These are phyloP conservation scores for Closterium sp. DNA, from an alignment of 139 green algal species.

Conservation along the genomic window DNA sequence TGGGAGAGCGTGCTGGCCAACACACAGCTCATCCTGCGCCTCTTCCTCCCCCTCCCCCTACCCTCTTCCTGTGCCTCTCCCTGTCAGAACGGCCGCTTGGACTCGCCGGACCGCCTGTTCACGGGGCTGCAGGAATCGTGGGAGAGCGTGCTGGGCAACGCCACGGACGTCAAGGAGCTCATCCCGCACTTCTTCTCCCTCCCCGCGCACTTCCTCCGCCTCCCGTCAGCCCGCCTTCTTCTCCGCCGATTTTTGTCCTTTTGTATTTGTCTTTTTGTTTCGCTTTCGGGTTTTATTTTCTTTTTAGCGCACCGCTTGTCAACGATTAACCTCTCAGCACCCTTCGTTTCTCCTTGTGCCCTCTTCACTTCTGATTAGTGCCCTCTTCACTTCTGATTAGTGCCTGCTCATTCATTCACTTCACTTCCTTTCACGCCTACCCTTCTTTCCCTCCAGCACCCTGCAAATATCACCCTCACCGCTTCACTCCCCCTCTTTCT, in stretches of 20 bases:
- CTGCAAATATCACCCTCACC: background rate
- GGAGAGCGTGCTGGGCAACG: constrained; percentile 13
- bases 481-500: too few relatives aligned
- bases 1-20: too few relatives aligned
- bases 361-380: background rate
- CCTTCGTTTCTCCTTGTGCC: too few relatives aligned
- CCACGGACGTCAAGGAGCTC: constrained; percentile 53
- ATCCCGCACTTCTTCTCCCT: constrained; percentile 57
- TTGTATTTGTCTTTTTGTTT: too few relatives aligned
- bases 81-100: constrained; percentile 56
- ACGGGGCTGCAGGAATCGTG: constrained; percentile 47
- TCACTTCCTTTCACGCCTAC: background rate
- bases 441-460: too few relatives aligned
- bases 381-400: background rate
- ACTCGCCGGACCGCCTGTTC: constrained; percentile 61
- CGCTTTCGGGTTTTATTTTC: too few relatives aligned
- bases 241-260: too few relatives aligned
- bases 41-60: too few relatives aligned
- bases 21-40: too few relatives aligned
- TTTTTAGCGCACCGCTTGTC: too few relatives aligned
- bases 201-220: constrained; percentile 10
- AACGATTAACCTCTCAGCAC: too few relatives aligned
- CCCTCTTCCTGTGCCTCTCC: too few relatives aligned
- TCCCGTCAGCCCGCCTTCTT: background rate
- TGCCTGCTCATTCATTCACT: background rate